Conservation (phyloP, 2,329 filamentous ascomycete species). For the Penicillium sp. region DNA sequence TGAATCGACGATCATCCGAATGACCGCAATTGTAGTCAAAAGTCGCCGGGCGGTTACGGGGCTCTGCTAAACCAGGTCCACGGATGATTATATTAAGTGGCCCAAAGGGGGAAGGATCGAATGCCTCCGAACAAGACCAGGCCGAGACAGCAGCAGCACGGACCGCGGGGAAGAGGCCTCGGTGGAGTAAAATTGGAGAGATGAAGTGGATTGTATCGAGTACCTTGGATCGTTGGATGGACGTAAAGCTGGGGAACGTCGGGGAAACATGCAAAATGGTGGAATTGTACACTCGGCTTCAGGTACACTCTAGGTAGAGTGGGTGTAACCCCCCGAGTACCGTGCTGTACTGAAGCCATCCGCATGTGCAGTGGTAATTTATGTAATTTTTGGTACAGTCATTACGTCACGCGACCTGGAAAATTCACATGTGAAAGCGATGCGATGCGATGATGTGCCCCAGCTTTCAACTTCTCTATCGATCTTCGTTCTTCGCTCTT, state of each 20-base stretch:
- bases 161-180: not conserved
- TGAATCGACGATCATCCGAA: constrained; percentile 14
- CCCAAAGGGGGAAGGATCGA: constrained; percentile 10
- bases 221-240: not conserved
- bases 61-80: not conserved
- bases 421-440: constrained; percentile 38
- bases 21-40: not conserved
- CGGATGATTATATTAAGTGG: not conserved
- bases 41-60: not conserved
- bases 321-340: constrained; percentile 1
- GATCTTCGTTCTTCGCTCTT: constrained; percentile 3
- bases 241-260: not conserved
- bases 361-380: not conserved
- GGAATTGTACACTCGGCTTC: not conserved
- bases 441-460: constrained; percentile 11
- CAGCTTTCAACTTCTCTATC: constrained; percentile 15
- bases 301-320: not conserved
- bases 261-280: not conserved
- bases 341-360: not conserved
- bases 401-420: constrained; percentile 36
- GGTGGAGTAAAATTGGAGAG: not conserved
- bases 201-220: not conserved
- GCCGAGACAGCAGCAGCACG: not conserved
- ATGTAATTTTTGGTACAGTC: constrained; percentile 26
- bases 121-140: not conserved